A percentile compares a stretch with the other conserved stretches of the same genome.
phyloP scores from a whole-genome alignment of 2,329 filamentous ascomycete species.

The Fusarium sp. region DNA sequence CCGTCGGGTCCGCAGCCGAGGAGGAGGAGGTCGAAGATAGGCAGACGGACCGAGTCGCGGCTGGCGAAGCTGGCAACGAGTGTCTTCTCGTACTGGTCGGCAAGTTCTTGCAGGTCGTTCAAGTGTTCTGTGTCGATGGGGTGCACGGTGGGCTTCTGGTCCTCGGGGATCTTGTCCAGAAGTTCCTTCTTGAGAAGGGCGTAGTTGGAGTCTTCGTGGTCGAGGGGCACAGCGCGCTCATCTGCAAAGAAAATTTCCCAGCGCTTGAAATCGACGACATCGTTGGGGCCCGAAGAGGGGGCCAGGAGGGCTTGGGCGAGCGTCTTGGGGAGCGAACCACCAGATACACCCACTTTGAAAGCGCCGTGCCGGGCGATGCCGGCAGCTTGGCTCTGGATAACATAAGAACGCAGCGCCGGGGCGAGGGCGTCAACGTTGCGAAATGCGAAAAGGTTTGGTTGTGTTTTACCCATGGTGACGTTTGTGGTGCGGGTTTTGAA shows the following conservation, averaged over 20 bases:
- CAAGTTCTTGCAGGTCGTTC: conserved; percentile 87
- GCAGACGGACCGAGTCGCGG: conserved; percentile 92
- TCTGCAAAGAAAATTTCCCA: conserved; percentile 99
- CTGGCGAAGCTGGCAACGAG: conserved; percentile 88
- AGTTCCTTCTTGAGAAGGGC: conserved; percentile 86
- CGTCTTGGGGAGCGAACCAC: conserved; percentile 89
- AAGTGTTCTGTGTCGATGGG: conserved; percentile 74
- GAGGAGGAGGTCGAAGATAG: conserved; percentile 93
- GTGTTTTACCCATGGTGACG: conserved; percentile 61
- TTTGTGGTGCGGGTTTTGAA: conserved; percentile 36
- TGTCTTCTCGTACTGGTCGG: conserved; percentile 90
- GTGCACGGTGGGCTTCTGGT: conserved; percentile 75
- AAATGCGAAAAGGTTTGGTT: conserved; percentile 84
- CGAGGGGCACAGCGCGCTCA: conserved; percentile 91
- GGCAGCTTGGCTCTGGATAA: conserved; percentile 82
- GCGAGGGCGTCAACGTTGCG: conserved; percentile 75
- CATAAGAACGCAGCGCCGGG: conserved; percentile 79
- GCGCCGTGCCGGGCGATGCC: conserved; percentile 81
- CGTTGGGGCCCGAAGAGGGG: conserved; percentile 60
- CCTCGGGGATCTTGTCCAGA: conserved; percentile 83
- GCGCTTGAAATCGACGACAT: conserved; percentile 79
- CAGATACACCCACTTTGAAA: conserved; percentile 94
- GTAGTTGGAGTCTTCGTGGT: conserved; percentile 96
- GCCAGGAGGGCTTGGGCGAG: conserved; percentile 85
- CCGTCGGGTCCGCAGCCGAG: conserved; percentile 95